A percentile compares a stretch with the other conserved stretches of the same genome.
Conservation (phyloP, 1,139 yeast genomes). For the Zygosaccharomyces pseudobailii region DNA sequence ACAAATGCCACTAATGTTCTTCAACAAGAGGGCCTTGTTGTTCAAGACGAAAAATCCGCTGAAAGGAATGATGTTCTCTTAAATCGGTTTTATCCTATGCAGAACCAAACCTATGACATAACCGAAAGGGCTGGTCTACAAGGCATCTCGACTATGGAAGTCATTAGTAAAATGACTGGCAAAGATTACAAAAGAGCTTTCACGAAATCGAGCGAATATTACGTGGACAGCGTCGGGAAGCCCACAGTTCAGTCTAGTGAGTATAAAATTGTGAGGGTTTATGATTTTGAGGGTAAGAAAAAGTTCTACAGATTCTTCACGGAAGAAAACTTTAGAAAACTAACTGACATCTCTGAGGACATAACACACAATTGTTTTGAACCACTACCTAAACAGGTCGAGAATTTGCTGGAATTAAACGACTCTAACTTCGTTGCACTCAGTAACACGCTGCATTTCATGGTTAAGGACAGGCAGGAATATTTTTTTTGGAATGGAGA, state of each 20-base stretch:
- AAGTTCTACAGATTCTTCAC: constrained; percentile 70
- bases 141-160: constrained; percentile 57
- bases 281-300: constrained; percentile 68
- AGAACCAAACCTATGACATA: constrained; percentile 54
- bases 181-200: constrained; percentile 46
- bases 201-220: constrained; percentile 46
- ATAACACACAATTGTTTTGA: constrained; percentile 2
- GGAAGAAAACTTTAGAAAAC: constrained; percentile 37
- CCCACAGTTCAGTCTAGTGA: constrained; percentile 35
- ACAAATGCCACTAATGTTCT: constrained; percentile 32
- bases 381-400: constrained; percentile 9
- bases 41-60: constrained; percentile 22
- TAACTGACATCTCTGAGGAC: constrained; percentile 19
- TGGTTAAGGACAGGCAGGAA: constrained; percentile 19
- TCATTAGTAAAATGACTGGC: constrained; percentile 51
- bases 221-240: constrained; percentile 37
- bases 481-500: constrained; percentile 34
- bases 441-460: constrained; percentile 30
- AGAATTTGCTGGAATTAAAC: constrained; percentile 17
- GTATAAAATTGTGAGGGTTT: constrained; percentile 51
- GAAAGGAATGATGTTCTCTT: constrained; percentile 28
- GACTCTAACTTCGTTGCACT: constrained; percentile 22
- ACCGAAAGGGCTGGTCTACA: constrained; percentile 38
- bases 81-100: constrained; percentile 57
- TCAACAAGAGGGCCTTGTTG: constrained; percentile 32